Conservation (phyloP, 345 rosid species). For the Alliaria petiolata region DNA sequence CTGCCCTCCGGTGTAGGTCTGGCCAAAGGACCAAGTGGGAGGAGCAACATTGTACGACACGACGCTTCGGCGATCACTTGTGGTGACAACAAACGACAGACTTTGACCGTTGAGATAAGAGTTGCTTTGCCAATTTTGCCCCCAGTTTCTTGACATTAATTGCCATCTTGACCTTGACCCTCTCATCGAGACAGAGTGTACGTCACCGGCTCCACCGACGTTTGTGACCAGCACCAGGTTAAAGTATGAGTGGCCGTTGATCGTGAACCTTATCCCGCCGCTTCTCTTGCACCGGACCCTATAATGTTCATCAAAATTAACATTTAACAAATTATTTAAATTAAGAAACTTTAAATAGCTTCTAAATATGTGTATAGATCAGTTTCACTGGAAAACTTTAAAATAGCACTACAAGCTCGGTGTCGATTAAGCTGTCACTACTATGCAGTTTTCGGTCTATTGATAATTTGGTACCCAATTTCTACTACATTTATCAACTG, state of each 20-base stretch:
- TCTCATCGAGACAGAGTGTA: slow-evolving; percentile 54
- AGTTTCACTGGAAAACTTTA: neutral
- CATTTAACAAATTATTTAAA: no score
- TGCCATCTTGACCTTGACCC: slow-evolving; percentile 68
- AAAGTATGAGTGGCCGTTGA: slow-evolving; percentile 80
- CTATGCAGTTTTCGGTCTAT: neutral
- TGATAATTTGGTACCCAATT: slow-evolving; percentile 3
- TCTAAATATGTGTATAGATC: neutral
- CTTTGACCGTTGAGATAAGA: slow-evolving; percentile 67
- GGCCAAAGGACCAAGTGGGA: slow-evolving; percentile 67
- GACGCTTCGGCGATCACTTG: slow-evolving; percentile 58
- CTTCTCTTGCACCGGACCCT: slow-evolving; percentile 68
- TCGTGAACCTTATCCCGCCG: slow-evolving; percentile 70
- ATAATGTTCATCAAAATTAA: neutral
- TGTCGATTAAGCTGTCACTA: neutral
- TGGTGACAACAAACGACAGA: slow-evolving; percentile 63
- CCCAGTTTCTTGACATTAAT: slow-evolving; percentile 80
- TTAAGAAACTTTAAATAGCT: neutral
- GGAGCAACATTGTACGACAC: slow-evolving; percentile 69
- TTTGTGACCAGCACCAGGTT: slow-evolving; percentile 65
- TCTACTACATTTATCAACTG: slow-evolving; percentile 25
- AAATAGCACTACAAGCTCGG: neutral
- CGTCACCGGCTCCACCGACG: slow-evolving; percentile 79
- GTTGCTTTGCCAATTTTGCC: slow-evolving; percentile 86
- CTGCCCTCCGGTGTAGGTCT: slow-evolving; percentile 65